Evolutionary conservation across 768 basidiomycete genomes (phyloP).

Genomic region (Kwoniella bestiolae): DNA sequence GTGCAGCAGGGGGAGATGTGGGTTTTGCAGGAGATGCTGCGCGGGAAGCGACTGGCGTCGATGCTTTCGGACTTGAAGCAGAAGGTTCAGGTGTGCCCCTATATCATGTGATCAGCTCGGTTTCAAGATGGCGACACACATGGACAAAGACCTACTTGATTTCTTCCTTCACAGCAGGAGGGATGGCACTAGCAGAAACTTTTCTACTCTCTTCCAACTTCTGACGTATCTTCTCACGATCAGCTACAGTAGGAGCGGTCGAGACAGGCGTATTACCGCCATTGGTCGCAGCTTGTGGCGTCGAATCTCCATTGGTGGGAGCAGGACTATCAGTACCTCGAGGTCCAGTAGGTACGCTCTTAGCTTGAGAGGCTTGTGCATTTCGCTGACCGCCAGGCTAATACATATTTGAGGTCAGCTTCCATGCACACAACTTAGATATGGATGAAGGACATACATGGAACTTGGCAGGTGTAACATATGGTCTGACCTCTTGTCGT

Average conservation of each 20-base stretch:
- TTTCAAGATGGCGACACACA: background rate
- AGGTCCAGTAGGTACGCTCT: constrained; percentile 15
- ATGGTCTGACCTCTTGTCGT: constrained; percentile 38
- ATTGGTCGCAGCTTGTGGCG: constrained; percentile 6
- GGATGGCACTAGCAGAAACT: background rate
- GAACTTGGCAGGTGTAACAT: constrained; percentile 33
- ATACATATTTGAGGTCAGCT: background rate
- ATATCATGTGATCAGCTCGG: background rate
- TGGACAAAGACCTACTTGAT: constrained; percentile 18
- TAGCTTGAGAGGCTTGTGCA: constrained; percentile 14
- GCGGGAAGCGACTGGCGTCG: constrained; percentile 2
- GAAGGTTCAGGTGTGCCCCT: constrained; percentile 13
- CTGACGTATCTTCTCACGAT: constrained; percentile 30
- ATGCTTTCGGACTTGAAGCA: constrained; percentile 2
- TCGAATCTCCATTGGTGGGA: constrained; percentile 5
- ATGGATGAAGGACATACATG: constrained; percentile 17
- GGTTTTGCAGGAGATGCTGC: constrained; percentile 20
- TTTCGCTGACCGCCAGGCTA: constrained; percentile 12
- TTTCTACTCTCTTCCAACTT: constrained; percentile 30
- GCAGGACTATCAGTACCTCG: constrained; percentile 12
- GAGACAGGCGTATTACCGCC: constrained; percentile 4
- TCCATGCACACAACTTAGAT: too few species aligned
- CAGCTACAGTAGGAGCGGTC: constrained; percentile 2
- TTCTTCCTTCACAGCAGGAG: constrained; percentile 23
- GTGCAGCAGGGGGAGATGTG: constrained; percentile 33